Base-by-base conservation (phyloP, 2,329 filamentous ascomycete genomes). In the Fusarium luffae region DNA sequence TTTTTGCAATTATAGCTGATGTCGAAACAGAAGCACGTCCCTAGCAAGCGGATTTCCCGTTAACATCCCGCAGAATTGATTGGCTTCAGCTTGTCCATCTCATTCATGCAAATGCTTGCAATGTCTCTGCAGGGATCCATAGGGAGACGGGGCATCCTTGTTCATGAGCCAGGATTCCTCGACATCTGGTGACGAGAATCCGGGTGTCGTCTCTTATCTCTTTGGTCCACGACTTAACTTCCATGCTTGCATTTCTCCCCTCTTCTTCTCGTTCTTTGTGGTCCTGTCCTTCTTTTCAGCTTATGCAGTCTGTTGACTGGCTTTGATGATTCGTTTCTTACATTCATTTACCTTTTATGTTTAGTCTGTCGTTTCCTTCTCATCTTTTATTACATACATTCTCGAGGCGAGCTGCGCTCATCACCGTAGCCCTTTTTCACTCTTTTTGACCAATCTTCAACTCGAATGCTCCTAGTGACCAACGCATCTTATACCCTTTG, bases 81-180 rank as follows among this genome's bases (percentile, higher is more conserved):
- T 74, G 72, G 72, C 49, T 54, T 50, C 30, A 28, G 52, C 41
- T 28, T 32, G 56, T 48, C 54, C 57, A 47, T 63, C 40, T 48
- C 55, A 64, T 74, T 74, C 68, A 74, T 74, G 72, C 72, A 59
- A 68, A 74, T 64, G 65, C 69, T 69, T 69, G 68, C 55, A 63
- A 30, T 37, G 58, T 48, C 61, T 34, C 41, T 63, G 54, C 62
- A 56, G 67, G 67, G 67, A 30, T 54, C 59, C 42, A 10, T 52
- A 30, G 18, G 23, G 13, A 68, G 59, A 25, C n/a, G 49, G 49
- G 34, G 37, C 23, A 55, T 27, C 63, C 65, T 21, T 63, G 58
- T 41, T 27, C 19, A 23, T 21, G 23, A 44, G 32, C 69, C 47
- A 42, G 71, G 69, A 61, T 73, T 67, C 71, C 64, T 69, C 61